Conservation (phyloP, 257 asterid species). For the Solanum stenotomum region DNA sequence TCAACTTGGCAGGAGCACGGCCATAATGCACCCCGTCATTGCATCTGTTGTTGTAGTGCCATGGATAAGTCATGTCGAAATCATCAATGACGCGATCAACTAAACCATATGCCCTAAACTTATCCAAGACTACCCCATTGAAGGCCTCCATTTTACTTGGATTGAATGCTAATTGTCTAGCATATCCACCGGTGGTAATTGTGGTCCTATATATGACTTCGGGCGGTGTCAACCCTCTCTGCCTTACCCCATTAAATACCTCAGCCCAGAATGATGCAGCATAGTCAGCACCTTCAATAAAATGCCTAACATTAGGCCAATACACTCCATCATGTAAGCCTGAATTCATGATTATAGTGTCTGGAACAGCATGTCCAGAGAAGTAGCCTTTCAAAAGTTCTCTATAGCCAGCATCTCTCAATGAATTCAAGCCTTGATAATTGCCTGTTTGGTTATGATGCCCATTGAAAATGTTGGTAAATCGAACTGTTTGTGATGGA, state of each 20-base stretch:
- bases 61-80: constrained; percentile 89
- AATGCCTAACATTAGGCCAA: constrained; percentile 55
- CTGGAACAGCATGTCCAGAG: constrained; percentile 45
- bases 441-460: constrained; percentile 55
- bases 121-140: constrained; percentile 80
- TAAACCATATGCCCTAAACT: constrained; percentile 48
- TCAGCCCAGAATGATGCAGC: constrained; percentile 76
- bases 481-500: constrained; percentile 50
- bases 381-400: constrained; percentile 46
- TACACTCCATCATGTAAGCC: constrained; percentile 81
- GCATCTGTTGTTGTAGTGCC: constrained; percentile 91
- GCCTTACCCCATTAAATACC: constrained; percentile 37
- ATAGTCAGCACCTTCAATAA: constrained; percentile 57
- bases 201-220: constrained; percentile 69
- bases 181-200: constrained; percentile 81
- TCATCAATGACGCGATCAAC: constrained; percentile 52
- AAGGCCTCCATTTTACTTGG: constrained; percentile 93
- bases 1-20: constrained; percentile 68
- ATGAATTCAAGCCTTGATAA: constrained; percentile 66
- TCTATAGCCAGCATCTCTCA: constrained; percentile 40
- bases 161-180: constrained; percentile 60
- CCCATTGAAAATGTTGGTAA: constrained; percentile 86
- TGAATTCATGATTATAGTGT: constrained; percentile 74
- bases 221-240: constrained; percentile 43
- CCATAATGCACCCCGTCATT: constrained; percentile 96